Evolutionary conservation across 306 rosid species (phyloP), one percentile per base, ranked within the genome.

Genomic region (Luffa aegyptiaca): DNA sequence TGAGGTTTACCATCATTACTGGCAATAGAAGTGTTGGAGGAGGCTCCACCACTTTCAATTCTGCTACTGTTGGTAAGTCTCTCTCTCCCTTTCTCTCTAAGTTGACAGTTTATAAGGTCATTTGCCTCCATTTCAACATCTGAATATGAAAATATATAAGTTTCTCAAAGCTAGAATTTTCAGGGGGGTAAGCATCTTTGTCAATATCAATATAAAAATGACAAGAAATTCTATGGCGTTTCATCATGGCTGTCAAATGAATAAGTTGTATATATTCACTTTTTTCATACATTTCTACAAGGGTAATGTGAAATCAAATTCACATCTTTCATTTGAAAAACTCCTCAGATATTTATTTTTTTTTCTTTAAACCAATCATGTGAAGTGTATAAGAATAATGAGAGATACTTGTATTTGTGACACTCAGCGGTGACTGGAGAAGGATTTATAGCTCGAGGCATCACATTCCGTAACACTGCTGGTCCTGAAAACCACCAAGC

Each of bases 401-500:
- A 8, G 42, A 63, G 9, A 14, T 5, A 59, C 41, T 12, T 46
- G 63, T 51, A 39, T 59, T n/a, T 20, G 21, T n/a, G 36, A 37
- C 31, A 78, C 45, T 8, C 88, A 89, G 92, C 90, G 4, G 88
- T 87, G 39, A 84, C 86, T 9, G 89, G 87, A 10, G 83, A 83
- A 10, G 84, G 89, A 37, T 89, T 89, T 83, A 85, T 89, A 45
- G 92, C 86, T 10, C 86, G 84, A 0, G 92, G 84, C 53, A 85
- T 89, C 59, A 87, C 92, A 59, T 87, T 87, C 71, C 86, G 86
- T 5, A 89, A 89, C 82, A 89, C 86, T 0, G 90, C 92, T 0
- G 92, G 90, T 5, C 89, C 92, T 10, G 20, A 82, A 39, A 89
- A 89, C 74, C 90, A 89, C 31, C 92, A 89, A 85, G 92, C 92